phyloP scores from a whole-genome alignment of 148 eudicot species.

The Amaranthus palmeri region DNA sequence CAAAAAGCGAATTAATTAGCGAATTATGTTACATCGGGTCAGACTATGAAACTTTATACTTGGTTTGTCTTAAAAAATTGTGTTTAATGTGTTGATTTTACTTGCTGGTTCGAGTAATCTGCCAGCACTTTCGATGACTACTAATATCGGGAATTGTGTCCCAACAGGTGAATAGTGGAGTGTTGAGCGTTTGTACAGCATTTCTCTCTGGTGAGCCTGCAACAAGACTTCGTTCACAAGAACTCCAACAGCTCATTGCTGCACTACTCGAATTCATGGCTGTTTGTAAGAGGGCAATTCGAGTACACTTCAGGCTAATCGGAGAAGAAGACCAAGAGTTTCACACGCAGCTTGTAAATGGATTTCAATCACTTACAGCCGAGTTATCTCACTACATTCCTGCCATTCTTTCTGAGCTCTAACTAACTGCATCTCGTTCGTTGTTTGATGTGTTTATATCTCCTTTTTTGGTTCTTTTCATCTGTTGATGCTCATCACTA shows the following conservation, averaged over 20 bases:
- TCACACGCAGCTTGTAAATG: conserved; percentile 95
- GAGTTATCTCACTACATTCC: conserved; percentile 97
- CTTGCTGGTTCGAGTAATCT: too few relatives aligned
- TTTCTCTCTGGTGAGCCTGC: conserved; percentile 98
- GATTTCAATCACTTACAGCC: conserved; percentile 96
- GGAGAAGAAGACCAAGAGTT: conserved; percentile 99
- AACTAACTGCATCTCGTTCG: neutral
- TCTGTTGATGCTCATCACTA: too few relatives aligned
- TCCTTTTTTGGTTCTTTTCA: neutral
- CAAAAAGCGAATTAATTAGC: too few relatives aligned
- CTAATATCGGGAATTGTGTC: too few relatives aligned
- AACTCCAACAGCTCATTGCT: conserved; percentile 93
- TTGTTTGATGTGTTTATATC: conserved; percentile 12
- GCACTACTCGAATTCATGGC: conserved; percentile 99
- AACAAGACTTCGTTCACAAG: conserved; percentile 93
- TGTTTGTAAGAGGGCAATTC: conserved; percentile 92
- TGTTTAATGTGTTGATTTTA: too few relatives aligned
- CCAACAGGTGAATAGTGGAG: conserved; percentile 95
- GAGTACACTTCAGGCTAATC: conserved; percentile 92
- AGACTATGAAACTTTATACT: too few relatives aligned
- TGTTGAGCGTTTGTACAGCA: conserved; percentile 95
- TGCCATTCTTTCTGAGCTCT: conserved; percentile 95
- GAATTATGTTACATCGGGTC: too few relatives aligned
- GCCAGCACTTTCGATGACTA: neutral
- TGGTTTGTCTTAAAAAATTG: too few relatives aligned